Conservation (phyloP, 1,284 basidiomycete genomes). For the Ganoderma meredithae region DNA sequence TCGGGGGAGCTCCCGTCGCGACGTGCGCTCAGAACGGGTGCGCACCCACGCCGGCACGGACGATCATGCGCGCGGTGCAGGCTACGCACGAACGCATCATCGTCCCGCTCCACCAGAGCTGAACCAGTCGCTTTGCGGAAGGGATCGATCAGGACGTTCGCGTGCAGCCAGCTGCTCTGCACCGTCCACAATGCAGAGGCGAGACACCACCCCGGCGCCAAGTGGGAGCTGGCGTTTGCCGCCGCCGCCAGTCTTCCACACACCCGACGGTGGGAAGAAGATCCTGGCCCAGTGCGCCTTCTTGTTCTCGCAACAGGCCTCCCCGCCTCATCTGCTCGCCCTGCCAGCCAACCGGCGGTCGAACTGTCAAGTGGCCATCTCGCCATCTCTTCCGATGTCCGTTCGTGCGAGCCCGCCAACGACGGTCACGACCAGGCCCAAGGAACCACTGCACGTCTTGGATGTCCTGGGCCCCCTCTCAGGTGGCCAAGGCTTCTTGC, state of each 20-base stretch:
- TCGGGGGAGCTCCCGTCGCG: neutral
- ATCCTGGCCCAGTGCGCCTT: neutral
- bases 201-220: neutral
- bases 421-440: neutral
- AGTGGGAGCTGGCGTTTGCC: neutral
- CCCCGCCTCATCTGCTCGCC: slow-evolving; percentile 2
- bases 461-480: neutral
- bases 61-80: neutral
- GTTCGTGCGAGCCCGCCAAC: neutral
- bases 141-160: no score
- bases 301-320: slow-evolving; percentile 4
- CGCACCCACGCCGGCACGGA: neutral
- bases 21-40: neutral
- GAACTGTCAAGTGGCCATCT: slow-evolving; percentile 1
- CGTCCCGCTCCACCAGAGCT: neutral
- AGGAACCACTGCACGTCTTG: neutral
- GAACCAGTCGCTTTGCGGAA: neutral
- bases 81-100: slow-evolving; percentile 2
- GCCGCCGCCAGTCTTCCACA: neutral
- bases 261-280: neutral
- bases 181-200: neutral
- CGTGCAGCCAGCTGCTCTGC: neutral
- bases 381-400: slow-evolving; percentile 2
- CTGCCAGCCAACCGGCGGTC: neutral
- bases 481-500: neutral